A percentile compares a stretch with the other conserved stretches of the same genome.
phyloP scores from a whole-genome alignment of 352 stramenopile genomes.

The Phytophthora brassicae region DNA sequence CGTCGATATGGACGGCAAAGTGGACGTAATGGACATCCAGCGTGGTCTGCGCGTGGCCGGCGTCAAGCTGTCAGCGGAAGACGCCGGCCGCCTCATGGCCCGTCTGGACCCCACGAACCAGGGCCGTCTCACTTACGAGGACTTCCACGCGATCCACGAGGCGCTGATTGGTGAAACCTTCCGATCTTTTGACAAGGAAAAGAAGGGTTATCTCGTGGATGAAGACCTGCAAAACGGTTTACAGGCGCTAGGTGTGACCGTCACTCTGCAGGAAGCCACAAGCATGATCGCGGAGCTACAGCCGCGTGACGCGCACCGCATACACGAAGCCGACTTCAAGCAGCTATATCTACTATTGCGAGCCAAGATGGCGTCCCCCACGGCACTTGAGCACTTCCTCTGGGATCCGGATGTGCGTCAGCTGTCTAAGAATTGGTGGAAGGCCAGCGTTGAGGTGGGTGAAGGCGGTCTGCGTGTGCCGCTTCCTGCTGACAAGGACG shows the following conservation, averaged over 20 bases:
- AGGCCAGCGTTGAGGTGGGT: slow-evolving; percentile 80
- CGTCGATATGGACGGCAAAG: slow-evolving; percentile 64
- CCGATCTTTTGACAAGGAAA: slow-evolving; percentile 59
- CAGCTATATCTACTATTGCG: slow-evolving; percentile 77
- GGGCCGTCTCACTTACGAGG: slow-evolving; percentile 67
- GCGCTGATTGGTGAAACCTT: slow-evolving; percentile 79
- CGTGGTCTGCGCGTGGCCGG: slow-evolving; percentile 61
- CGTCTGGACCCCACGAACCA: slow-evolving; percentile 71
- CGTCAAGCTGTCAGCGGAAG: slow-evolving; percentile 59
- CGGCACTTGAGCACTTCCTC: slow-evolving; percentile 72
- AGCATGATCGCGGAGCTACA: slow-evolving; percentile 79
- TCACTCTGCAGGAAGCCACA: slow-evolving; percentile 76
- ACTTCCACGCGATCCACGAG: slow-evolving; percentile 79
- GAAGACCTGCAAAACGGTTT: slow-evolving; percentile 65
- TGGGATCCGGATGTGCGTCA: slow-evolving; percentile 85
- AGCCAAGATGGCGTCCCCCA: slow-evolving; percentile 72
- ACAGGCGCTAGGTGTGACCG: slow-evolving; percentile 58
- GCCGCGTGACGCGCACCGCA: slow-evolving; percentile 57
- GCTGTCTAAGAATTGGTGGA: slow-evolving; percentile 87
- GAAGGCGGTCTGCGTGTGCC: slow-evolving; percentile 71
- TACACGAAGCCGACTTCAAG: slow-evolving; percentile 84
- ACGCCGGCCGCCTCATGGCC: slow-evolving; percentile 62
- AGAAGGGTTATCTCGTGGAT: slow-evolving; percentile 75
- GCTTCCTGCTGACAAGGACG: slow-evolving; percentile 48
- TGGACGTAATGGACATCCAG: slow-evolving; percentile 78